phyloP scores from a whole-genome alignment of 352 stramenopile species.

The Phytophthora syringae region DNA sequence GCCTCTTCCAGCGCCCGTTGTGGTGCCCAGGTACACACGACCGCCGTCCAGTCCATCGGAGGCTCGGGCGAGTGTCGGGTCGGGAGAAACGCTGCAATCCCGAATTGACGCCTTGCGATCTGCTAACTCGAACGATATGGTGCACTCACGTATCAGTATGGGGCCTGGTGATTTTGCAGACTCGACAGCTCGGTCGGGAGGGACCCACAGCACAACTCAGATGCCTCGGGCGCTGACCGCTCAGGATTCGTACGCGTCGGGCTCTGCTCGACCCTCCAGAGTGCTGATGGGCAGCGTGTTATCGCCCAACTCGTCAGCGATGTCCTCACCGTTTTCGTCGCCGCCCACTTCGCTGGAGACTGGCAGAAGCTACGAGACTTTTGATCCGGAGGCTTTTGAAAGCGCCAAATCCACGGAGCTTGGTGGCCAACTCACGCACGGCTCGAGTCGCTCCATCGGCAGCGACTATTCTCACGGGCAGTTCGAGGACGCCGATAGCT shows the following conservation, averaged over 20 bases:
- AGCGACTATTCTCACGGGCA: slow-evolving; percentile 47
- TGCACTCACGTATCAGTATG: slow-evolving; percentile 58
- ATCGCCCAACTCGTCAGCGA: slow-evolving; percentile 40
- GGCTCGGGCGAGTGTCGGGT: slow-evolving; percentile 22
- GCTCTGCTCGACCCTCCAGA: slow-evolving; percentile 31
- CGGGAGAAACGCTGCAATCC: slow-evolving; percentile 51
- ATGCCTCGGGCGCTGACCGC: slow-evolving; percentile 19
- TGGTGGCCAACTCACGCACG: slow-evolving; percentile 10
- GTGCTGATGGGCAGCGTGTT: slow-evolving; percentile 48
- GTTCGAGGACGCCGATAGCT: slow-evolving; percentile 53
- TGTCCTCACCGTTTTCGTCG: slow-evolving; percentile 26
- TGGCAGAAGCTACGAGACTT: slow-evolving; percentile 32
- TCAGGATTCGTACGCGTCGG: slow-evolving; percentile 35
- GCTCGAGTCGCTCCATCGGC: slow-evolving; percentile 38
- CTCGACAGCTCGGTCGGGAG: slow-evolving; percentile 3
- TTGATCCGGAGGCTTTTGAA: slow-evolving; percentile 46
- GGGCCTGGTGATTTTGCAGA: slow-evolving; percentile 18
- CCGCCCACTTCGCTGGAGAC: slow-evolving; percentile 22
- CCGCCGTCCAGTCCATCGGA: slow-evolving; percentile 31
- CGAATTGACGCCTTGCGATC: slow-evolving; percentile 65
- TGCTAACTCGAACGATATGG: slow-evolving; percentile 53
- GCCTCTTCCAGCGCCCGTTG: slow-evolving; percentile 23
- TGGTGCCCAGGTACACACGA: slow-evolving; percentile 38
- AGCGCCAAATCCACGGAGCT: slow-evolving; percentile 40
- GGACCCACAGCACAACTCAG: slow-evolving; percentile 11